A percentile compares a stretch with the other conserved stretches of the same genome.
These are phyloP conservation scores for Penicillium coffeae DNA, from an alignment of 495 filamentous ascomycete species.

Conservation along the genomic window DNA sequence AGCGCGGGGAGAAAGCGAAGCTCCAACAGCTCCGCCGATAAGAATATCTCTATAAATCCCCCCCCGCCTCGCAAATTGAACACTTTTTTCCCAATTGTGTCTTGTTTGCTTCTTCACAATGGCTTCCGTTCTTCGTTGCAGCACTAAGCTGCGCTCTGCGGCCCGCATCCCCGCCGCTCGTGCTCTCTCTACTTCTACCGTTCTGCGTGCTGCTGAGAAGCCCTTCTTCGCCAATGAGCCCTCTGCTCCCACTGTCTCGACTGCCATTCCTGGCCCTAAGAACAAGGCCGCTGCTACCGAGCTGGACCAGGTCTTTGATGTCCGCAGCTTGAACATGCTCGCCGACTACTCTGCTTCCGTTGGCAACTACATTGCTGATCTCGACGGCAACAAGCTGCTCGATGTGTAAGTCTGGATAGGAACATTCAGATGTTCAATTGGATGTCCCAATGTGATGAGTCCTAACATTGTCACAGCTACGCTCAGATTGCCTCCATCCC, in stretches of 20 bases:
- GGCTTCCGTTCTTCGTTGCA: slow-evolving; percentile 43
- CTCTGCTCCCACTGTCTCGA: slow-evolving; percentile 65
- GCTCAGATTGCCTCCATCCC: slow-evolving; percentile 98
- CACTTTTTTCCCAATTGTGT: slow-evolving; percentile 1
- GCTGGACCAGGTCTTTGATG: slow-evolving; percentile 87
- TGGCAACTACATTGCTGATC: slow-evolving; percentile 76
- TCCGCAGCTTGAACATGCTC: slow-evolving; percentile 88
- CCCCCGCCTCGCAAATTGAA: slow-evolving; percentile 9
- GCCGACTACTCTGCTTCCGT: slow-evolving; percentile 69
- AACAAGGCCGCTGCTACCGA: slow-evolving; percentile 65
- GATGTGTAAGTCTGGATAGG: slow-evolving; percentile 75
- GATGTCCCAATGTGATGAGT: slow-evolving; percentile 6
- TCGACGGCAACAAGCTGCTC: slow-evolving; percentile 65
- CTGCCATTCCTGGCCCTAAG: slow-evolving; percentile 79
- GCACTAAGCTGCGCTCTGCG: slow-evolving; percentile 37
- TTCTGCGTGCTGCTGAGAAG: slow-evolving; percentile 41
- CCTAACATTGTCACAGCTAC: slow-evolving; percentile 50
- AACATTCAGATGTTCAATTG: neutral
- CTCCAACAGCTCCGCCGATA: slow-evolving; percentile 17
- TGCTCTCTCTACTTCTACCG: slow-evolving; percentile 39
- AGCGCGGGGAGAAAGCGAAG: slow-evolving; percentile 20
- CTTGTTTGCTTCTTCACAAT: slow-evolving; percentile 26
- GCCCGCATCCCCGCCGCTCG: slow-evolving; percentile 36
- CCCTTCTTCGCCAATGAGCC: slow-evolving; percentile 73
- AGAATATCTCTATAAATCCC: slow-evolving; percentile 21